Conservation (phyloP, 148 eudicot species). For the Pouteria glomerata region DNA sequence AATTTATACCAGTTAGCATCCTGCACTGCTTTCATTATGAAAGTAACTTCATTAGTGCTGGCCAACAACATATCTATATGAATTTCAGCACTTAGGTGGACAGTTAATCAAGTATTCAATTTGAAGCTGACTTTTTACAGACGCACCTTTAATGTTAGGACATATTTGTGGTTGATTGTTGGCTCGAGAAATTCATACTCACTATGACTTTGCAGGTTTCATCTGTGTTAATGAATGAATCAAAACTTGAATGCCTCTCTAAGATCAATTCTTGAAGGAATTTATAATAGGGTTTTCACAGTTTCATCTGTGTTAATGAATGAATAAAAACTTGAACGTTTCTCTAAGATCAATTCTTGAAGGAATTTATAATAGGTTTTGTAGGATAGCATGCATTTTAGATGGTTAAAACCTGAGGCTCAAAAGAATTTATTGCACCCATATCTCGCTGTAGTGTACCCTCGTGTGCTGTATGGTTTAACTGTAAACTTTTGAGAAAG, state of each 20-base stretch:
- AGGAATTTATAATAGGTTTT: too few species aligned
- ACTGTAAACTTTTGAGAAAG: background rate
- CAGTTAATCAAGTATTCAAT: background rate
- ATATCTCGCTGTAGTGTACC: background rate
- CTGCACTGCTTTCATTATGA: background rate
- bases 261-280: background rate
- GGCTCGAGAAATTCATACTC: background rate
- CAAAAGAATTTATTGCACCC: background rate
- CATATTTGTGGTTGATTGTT: background rate
- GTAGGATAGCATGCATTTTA: too few species aligned
- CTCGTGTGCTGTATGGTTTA: background rate
- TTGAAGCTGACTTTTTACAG: background rate
- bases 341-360: background rate
- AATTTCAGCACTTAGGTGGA: background rate
- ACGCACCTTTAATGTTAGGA: background rate
- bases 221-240: background rate
- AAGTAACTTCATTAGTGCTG: background rate
- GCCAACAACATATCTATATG: background rate
- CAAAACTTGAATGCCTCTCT: constrained; percentile 5
- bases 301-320: background rate
- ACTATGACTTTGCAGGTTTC: background rate
- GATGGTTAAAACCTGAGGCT: background rate
- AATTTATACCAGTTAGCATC: background rate
- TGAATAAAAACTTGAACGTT: background rate
- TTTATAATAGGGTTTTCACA: too few species aligned